Conservation (phyloP, 2,329 filamentous ascomycete species). For the Calonectria crousiana region DNA sequence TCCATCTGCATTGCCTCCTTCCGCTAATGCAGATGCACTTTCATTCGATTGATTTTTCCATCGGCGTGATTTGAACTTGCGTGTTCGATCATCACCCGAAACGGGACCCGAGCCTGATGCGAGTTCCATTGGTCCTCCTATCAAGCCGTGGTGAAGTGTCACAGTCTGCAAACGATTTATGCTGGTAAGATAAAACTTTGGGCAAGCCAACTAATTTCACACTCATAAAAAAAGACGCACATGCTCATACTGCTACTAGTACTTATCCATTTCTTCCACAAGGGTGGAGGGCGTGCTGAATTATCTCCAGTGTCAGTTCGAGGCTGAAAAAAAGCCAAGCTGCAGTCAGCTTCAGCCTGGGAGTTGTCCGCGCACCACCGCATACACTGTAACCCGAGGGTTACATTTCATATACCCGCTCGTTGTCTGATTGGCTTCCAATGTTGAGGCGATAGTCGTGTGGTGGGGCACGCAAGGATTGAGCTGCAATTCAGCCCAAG, state of each 20-base stretch:
- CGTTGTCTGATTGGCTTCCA: background rate
- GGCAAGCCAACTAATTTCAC: background rate
- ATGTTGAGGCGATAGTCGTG: background rate
- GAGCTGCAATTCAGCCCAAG: background rate
- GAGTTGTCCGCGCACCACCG: background rate
- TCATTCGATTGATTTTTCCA: background rate
- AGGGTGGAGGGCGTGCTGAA: background rate
- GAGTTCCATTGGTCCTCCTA: background rate
- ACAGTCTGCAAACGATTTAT: background rate
- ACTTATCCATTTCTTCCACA: background rate
- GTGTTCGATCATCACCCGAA: background rate
- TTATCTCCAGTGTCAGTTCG: background rate
- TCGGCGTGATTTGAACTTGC: background rate
- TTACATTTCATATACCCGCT: background rate
- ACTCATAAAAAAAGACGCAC: background rate
- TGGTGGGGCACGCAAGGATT: background rate
- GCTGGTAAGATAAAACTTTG: background rate
- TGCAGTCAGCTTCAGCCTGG: background rate
- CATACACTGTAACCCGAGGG: background rate
- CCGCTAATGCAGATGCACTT: background rate
- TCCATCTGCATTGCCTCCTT: background rate
- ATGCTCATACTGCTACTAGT: background rate
- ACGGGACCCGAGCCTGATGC: background rate
- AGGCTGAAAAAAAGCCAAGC: background rate
- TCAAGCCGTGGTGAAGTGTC: background rate